These are phyloP conservation scores for Talinum fruticosum DNA, from an alignment of 148 eudicot species.

Conservation along the genomic window DNA sequence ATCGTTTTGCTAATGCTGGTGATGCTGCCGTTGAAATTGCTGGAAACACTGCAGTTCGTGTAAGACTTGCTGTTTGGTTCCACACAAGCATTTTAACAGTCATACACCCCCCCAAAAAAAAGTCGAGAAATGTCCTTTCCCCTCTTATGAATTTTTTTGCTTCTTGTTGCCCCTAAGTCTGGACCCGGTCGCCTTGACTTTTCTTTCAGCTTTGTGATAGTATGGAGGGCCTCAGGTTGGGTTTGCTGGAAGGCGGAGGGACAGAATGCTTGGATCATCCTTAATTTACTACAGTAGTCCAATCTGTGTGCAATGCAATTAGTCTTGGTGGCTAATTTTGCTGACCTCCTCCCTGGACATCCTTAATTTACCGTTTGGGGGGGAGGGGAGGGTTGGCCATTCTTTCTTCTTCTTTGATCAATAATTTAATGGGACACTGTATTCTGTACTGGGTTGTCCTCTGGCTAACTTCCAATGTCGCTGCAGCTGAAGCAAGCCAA, in stretches of 20 bases:
- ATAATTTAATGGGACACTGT: background rate
- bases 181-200: background rate
- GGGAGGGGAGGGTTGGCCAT: no score
- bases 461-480: background rate
- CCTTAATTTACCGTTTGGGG: background rate
- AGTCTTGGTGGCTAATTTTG: background rate
- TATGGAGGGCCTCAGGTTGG: background rate
- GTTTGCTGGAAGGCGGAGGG: background rate
- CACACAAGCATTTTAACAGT: background rate
- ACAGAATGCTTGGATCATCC: background rate
- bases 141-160: background rate
- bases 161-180: background rate
- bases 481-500: conserved; percentile 89
- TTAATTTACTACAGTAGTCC: no score
- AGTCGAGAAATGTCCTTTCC: no score
- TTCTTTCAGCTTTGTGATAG: background rate
- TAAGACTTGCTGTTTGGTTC: conserved; percentile 21
- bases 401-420: background rate
- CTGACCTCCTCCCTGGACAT: background rate
- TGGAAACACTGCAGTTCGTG: conserved; percentile 78
- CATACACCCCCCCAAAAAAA: background rate
- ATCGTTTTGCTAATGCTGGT: conserved; percentile 94
- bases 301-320: background rate
- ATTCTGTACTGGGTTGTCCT: background rate
- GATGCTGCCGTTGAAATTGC: conserved; percentile 94